Evolutionary conservation across 371 early-diverging fungal species (phyloP).

Genomic region (Mucor circinelloides): DNA sequence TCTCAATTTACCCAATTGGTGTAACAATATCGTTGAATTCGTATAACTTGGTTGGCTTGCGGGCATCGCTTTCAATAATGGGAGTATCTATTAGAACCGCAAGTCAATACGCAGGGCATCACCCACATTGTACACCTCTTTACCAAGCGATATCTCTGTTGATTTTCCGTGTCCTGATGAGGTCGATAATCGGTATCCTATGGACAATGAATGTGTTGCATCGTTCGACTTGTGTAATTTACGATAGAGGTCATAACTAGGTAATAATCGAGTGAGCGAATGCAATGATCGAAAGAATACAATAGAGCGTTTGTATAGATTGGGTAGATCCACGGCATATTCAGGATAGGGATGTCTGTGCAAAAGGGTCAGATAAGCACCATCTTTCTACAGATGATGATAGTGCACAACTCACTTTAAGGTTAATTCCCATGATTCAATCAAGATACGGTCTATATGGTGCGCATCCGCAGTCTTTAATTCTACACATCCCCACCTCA

Average conservation of each 20-base stretch:
- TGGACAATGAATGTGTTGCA: conserved; percentile 43
- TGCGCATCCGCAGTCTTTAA: conserved; percentile 12
- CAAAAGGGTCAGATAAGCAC: background rate
- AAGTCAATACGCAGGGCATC: background rate
- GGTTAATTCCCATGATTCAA: conserved; percentile 82
- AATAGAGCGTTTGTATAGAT: conserved; percentile 87
- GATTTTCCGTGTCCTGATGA: conserved; percentile 15
- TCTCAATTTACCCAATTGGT: conserved; percentile 59
- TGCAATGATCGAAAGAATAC: conserved; percentile 86
- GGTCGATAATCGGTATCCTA: conserved; percentile 71
- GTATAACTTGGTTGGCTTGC: conserved; percentile 49
- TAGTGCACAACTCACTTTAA: conserved; percentile 56
- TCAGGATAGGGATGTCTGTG: conserved; percentile 53
- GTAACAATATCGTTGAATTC: conserved; percentile 76
- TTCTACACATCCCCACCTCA: conserved; percentile 24
- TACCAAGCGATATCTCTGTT: conserved; percentile 67
- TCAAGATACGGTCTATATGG: conserved; percentile 50
- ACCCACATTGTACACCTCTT: background rate
- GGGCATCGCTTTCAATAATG: conserved; percentile 59
- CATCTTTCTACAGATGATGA: background rate
- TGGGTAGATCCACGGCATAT: conserved; percentile 73
- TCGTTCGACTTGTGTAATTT: conserved; percentile 43
- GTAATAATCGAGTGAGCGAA: conserved; percentile 76
- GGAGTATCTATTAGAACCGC: conserved; percentile 35
- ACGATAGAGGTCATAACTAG: conserved; percentile 67